Evolutionary conservation across 495 filamentous ascomycete species (phyloP).

Genomic region (Aspergillus diversus): DNA sequence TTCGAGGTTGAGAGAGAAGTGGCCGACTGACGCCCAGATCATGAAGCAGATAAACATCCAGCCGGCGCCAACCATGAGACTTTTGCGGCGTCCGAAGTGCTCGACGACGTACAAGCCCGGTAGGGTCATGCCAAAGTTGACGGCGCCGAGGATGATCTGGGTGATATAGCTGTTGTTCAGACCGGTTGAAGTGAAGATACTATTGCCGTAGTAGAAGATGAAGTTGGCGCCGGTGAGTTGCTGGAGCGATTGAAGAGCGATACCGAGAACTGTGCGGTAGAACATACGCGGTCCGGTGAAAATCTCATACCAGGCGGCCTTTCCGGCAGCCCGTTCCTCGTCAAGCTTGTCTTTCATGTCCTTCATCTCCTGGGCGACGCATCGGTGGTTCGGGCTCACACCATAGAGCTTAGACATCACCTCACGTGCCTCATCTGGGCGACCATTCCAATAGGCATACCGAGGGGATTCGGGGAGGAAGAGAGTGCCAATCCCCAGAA

Average conservation of each 20-base stretch:
- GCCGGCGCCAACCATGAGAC: slow-evolving; percentile 65
- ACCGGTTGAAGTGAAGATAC: slow-evolving; percentile 70
- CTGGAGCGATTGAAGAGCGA: slow-evolving; percentile 72
- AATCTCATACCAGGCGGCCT: slow-evolving; percentile 63
- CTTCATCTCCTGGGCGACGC: slow-evolving; percentile 69
- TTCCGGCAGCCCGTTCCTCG: slow-evolving; percentile 58
- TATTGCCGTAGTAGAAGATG: slow-evolving; percentile 82
- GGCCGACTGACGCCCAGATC: slow-evolving; percentile 73
- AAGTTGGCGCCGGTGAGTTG: slow-evolving; percentile 78
- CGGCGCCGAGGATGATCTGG: slow-evolving; percentile 72
- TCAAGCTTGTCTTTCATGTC: slow-evolving; percentile 67
- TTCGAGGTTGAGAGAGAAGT: slow-evolving; percentile 58
- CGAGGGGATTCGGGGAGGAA: slow-evolving; percentile 76
- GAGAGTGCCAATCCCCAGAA: slow-evolving; percentile 71
- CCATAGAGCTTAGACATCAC: slow-evolving; percentile 76
- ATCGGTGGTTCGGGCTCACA: slow-evolving; percentile 62
- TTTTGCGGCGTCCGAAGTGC: slow-evolving; percentile 67
- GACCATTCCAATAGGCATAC: slow-evolving; percentile 67
- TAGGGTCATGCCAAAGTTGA: slow-evolving; percentile 76
- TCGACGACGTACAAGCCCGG: slow-evolving; percentile 75
- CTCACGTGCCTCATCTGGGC: slow-evolving; percentile 63
- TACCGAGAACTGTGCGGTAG: slow-evolving; percentile 70
- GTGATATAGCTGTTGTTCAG: slow-evolving; percentile 70
- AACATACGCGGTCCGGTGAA: slow-evolving; percentile 74
- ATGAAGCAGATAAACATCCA: slow-evolving; percentile 76